A percentile compares a stretch with the other conserved stretches of the same genome.
These are phyloP conservation scores for Aspergillus luchuensis DNA, from an alignment of 2,329 filamentous ascomycete species.

Conservation along the genomic window DNA sequence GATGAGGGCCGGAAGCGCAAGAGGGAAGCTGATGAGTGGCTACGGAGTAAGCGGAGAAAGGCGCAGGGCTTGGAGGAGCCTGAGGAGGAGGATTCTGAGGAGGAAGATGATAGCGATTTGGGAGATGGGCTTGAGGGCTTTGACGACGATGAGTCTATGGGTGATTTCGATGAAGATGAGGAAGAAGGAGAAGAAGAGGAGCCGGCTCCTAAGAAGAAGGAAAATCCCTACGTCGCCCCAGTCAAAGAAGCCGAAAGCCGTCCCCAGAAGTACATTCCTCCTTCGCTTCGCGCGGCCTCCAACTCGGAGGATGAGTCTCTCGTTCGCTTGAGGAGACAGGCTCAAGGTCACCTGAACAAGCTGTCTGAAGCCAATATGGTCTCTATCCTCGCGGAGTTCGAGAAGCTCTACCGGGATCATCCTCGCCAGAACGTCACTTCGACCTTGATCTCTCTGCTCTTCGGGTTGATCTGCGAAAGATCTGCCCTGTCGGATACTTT, in stretches of 20 bases:
- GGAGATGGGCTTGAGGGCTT: constrained; percentile 34
- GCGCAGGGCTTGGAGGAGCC: constrained; percentile 39
- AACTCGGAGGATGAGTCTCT: constrained; percentile 68
- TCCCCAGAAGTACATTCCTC: constrained; percentile 79
- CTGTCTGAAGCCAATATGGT: constrained; percentile 88
- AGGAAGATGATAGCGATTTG: constrained; percentile 23
- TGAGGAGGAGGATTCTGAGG: constrained; percentile 24
- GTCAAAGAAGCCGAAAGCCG: constrained; percentile 46
- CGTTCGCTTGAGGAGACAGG: constrained; percentile 71
- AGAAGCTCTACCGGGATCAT: constrained; percentile 79
- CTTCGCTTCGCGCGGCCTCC: constrained; percentile 70
- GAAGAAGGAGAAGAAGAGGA: constrained; percentile 42
- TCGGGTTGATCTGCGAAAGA: constrained; percentile 77
- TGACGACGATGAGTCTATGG: constrained; percentile 25
- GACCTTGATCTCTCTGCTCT: constrained; percentile 72
- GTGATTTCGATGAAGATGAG: constrained; percentile 27
- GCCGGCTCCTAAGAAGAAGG: constrained; percentile 55
- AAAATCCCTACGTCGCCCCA: constrained; percentile 90
- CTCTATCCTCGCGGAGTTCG: constrained; percentile 78
- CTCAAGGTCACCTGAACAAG: constrained; percentile 88
- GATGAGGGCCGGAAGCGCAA: constrained; percentile 58
- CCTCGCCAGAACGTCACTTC: constrained; percentile 87
- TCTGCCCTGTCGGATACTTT: constrained; percentile 83
- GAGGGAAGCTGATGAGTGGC: constrained; percentile 65
- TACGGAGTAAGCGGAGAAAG: constrained; percentile 60